These are phyloP conservation scores for Knufia petricola DNA, from an alignment of 2,329 filamentous ascomycete species.

Conservation along the genomic window DNA sequence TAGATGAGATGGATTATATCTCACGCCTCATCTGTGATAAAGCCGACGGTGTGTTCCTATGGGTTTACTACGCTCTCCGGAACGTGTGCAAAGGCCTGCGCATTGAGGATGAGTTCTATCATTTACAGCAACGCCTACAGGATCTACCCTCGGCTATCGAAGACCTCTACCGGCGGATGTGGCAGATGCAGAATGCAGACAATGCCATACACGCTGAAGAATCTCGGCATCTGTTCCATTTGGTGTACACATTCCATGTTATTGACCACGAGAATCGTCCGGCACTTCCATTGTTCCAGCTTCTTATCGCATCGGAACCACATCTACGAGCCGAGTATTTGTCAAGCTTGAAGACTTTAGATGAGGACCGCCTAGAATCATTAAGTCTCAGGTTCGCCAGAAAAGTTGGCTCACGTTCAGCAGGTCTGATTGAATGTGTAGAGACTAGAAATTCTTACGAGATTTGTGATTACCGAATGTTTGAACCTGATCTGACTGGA, in stretches of 20 bases:
- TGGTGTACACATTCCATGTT: not conserved
- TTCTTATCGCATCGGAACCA: not conserved
- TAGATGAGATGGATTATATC: not conserved
- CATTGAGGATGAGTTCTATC: not conserved
- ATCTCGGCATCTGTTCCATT: not conserved
- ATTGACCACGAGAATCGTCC: no score
- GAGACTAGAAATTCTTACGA: not conserved
- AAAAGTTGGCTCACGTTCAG: not conserved
- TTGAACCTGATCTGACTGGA: no score
- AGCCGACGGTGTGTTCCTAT: slow-evolving; percentile 13
- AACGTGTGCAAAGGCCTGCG: slow-evolving; percentile 2
- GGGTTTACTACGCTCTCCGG: slow-evolving; percentile 9
- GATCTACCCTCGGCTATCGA: not conserved
- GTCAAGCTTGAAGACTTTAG: not conserved
- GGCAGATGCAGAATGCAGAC: not conserved
- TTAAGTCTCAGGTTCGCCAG: not conserved
- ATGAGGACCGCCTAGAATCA: not conserved
- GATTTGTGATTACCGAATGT: no score
- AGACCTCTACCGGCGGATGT: slow-evolving; percentile 5
- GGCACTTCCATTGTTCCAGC: slow-evolving; percentile 3
- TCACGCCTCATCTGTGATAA: not conserved
- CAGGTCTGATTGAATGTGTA: not conserved
- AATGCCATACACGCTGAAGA: not conserved
- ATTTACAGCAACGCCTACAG: not conserved
- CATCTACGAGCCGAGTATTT: not conserved